Conservation (phyloP, 169 alveolate genomes). For the Condylostoma magnum region DNA sequence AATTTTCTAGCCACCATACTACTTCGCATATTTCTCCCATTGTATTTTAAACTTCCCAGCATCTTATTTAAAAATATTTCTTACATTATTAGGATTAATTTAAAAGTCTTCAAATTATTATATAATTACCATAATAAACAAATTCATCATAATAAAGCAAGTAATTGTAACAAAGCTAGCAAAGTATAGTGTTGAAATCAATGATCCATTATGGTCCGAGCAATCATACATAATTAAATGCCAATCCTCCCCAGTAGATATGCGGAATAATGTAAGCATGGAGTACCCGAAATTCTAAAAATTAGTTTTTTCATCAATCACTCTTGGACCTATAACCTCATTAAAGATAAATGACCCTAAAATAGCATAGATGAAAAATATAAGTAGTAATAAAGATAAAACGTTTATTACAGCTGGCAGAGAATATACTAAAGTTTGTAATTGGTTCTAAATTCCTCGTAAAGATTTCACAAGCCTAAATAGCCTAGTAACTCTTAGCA, state of each 20-base stretch:
- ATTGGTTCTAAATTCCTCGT: background rate
- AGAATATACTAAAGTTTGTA: slow-evolving; percentile 67
- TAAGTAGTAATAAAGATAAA: slow-evolving; percentile 57
- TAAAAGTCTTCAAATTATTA: slow-evolving; percentile 78
- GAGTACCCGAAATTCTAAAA: slow-evolving; percentile 62
- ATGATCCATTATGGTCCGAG: background rate
- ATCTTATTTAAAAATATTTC: slow-evolving; percentile 60
- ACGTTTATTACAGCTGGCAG: slow-evolving; percentile 73
- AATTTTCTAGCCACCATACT: slow-evolving; percentile 44
- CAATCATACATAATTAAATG: slow-evolving; percentile 32
- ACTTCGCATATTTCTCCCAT: slow-evolving; percentile 67
- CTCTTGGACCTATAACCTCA: slow-evolving; percentile 41
- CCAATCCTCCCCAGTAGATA: slow-evolving; percentile 76
- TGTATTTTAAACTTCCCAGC: slow-evolving; percentile 57
- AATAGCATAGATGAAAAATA: slow-evolving; percentile 74
- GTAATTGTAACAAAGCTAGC: slow-evolving; percentile 41
- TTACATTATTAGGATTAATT: slow-evolving; percentile 61
- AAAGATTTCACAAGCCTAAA: slow-evolving; percentile 9
- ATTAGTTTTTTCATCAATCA: slow-evolving; percentile 52
- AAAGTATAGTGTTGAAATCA: slow-evolving; percentile 29
- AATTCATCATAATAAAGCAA: slow-evolving; percentile 68
- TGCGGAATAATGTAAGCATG: slow-evolving; percentile 44
- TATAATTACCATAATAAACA: slow-evolving; percentile 74
- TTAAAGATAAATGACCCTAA: slow-evolving; percentile 74
- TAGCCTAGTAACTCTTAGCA: slow-evolving; percentile 9